Evolutionary conservation across 176 grass and related monocot genomes (phyloP).

Genomic region (Hsuehochloa calcarea): DNA sequence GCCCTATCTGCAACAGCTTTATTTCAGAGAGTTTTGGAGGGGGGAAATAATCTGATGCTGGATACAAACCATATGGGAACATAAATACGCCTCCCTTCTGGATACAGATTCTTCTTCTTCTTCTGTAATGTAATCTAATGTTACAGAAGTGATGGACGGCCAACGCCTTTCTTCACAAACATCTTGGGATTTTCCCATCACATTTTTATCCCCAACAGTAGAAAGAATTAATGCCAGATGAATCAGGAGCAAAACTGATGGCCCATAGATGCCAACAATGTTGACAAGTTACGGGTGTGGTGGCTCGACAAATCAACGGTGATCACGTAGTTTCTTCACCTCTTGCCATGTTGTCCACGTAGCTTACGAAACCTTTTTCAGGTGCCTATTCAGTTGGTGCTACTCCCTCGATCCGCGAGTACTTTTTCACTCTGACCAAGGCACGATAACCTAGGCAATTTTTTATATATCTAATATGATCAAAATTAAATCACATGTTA

Average conservation of each 20-base stretch:
- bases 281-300: constrained; percentile 3
- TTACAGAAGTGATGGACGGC: constrained; percentile 30
- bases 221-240: constrained; percentile 33
- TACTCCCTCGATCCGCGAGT: too few relatives aligned
- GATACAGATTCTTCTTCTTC: constrained; percentile 40
- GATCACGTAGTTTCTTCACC: background rate
- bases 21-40: background rate
- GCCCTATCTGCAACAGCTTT: background rate
- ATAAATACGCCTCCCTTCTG: background rate
- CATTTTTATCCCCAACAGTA: constrained; percentile 31
- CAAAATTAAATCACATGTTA: too few relatives aligned
- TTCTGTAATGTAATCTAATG: constrained; percentile 26
- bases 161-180: constrained; percentile 15
- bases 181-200: constrained; percentile 9
- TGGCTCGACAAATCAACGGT: background rate
- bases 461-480: too few relatives aligned
- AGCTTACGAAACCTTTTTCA: too few relatives aligned
- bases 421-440: too few relatives aligned
- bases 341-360: too few relatives aligned
- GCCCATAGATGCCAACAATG: constrained; percentile 16
- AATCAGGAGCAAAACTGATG: constrained; percentile 39
- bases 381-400: too few relatives aligned
- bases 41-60: background rate
- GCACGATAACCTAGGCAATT: too few relatives aligned
- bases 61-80: constrained; percentile 2